Percentiles rank a stretch among this genome's conserved stretches.
Conservation (phyloP, 2,329 filamentous ascomycete species). For the Sporothrix inflata region DNA sequence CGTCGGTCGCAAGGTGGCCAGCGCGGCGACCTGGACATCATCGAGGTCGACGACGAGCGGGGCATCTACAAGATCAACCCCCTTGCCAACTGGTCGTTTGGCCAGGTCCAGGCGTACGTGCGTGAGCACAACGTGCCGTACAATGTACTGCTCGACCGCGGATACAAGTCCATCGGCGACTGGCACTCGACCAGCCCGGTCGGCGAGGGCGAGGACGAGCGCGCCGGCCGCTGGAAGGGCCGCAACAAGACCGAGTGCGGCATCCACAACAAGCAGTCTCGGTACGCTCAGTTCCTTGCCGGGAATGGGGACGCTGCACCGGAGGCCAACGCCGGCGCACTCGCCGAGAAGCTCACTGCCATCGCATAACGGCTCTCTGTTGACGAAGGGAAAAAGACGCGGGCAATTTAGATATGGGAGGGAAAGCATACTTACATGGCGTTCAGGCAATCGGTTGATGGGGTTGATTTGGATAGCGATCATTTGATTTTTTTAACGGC, state of each 20-base stretch:
- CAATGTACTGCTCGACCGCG: constrained; percentile 84
- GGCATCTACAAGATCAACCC: constrained; percentile 98
- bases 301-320: background rate
- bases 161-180: constrained; percentile 98
- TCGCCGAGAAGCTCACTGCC: background rate
- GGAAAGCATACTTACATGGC: constrained; percentile 21
- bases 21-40: constrained; percentile 84
- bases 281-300: constrained; percentile 81
- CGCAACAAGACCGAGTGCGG: constrained; percentile 96
- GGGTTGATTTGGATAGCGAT: constrained; percentile 16
- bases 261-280: constrained; percentile 96
- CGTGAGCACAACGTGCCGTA: constrained; percentile 86
- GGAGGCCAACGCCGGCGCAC: background rate
- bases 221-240: constrained; percentile 95
- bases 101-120: constrained; percentile 87
- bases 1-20: constrained; percentile 91
- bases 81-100: constrained; percentile 89
- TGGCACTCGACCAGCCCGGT: constrained; percentile 97
- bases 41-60: constrained; percentile 86
- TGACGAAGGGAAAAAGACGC: no score
- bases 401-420: background rate
- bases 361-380: background rate
- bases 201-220: constrained; percentile 89
- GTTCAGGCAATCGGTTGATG: background rate
- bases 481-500: background rate